phyloP scores from a whole-genome alignment of 2,329 filamentous ascomycete genomes.

The Hirsutella rhossiliensis region DNA sequence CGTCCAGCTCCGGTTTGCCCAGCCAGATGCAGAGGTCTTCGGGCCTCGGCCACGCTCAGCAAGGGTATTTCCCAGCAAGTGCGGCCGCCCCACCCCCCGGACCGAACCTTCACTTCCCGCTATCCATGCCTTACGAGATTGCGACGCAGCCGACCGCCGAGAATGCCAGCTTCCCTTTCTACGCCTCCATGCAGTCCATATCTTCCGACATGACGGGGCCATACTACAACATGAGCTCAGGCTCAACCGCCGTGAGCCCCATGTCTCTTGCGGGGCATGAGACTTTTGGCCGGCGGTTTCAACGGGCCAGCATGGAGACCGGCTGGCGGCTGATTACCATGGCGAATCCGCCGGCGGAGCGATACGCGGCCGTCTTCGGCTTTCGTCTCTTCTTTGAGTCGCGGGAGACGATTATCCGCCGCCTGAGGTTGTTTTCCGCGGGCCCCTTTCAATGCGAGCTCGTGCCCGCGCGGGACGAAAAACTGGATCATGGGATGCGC shows the following conservation, averaged over 20 bases:
- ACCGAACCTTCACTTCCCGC: slow-evolving; percentile 5
- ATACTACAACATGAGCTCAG: background rate
- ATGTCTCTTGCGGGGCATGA: slow-evolving; percentile 43
- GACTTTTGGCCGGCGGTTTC: slow-evolving; percentile 59
- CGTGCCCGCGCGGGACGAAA: slow-evolving; percentile 26
- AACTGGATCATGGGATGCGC: slow-evolving; percentile 33
- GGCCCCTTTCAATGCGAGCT: slow-evolving; percentile 34
- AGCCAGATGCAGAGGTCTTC: background rate
- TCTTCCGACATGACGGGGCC: slow-evolving; percentile 5
- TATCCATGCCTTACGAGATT: slow-evolving; percentile 28
- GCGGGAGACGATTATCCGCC: slow-evolving; percentile 31
- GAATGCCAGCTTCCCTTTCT: slow-evolving; percentile 41
- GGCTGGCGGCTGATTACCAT: slow-evolving; percentile 46
- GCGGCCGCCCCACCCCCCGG: background rate
- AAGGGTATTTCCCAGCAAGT: background rate
- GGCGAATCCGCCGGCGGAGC: slow-evolving; percentile 32
- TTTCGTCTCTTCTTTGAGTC: slow-evolving; percentile 54
- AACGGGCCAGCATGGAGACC: slow-evolving; percentile 51
- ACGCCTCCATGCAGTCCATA: slow-evolving; percentile 11
- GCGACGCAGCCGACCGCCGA: slow-evolving; percentile 37
- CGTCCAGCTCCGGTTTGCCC: background rate
- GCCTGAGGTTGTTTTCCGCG: slow-evolving; percentile 24
- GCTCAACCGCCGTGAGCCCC: slow-evolving; percentile 21
- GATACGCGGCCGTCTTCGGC: slow-evolving; percentile 49
- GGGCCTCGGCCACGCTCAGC: background rate